A percentile compares a stretch with the other conserved stretches of the same genome.
These are phyloP conservation scores for Fusarium acutatum DNA, from an alignment of 2,329 filamentous ascomycete species.

Conservation along the genomic window DNA sequence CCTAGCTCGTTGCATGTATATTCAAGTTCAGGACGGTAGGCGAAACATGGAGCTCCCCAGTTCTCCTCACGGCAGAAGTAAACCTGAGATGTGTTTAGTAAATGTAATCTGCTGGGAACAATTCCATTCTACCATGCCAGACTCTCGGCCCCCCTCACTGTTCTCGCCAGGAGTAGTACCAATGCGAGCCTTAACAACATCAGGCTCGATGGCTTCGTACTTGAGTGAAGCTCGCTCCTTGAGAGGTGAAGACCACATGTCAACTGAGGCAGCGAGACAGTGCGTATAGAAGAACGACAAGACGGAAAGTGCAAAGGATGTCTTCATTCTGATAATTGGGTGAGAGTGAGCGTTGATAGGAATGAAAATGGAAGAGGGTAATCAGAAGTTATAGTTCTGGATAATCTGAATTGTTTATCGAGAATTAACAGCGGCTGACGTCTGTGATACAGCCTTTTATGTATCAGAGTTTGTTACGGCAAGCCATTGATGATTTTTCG, in stretches of 20 bases:
- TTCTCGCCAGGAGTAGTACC: conserved; percentile 31
- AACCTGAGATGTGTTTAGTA: conserved; percentile 27
- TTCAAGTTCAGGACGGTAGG: conserved; percentile 35
- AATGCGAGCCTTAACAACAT: conserved; percentile 34
- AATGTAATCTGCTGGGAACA: no score
- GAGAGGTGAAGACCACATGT: conserved; percentile 35
- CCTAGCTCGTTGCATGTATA: conserved; percentile 37
- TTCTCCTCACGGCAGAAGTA: conserved; percentile 42
- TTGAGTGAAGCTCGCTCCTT: conserved; percentile 13
- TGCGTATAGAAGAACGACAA: conserved; percentile 18
- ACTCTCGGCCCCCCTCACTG: conserved; percentile 13
- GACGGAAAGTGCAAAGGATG: conserved; percentile 1
- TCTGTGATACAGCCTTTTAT: conserved; percentile 14
- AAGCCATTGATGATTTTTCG: not conserved
- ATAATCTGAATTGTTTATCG: not conserved
- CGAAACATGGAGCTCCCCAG: conserved; percentile 38
- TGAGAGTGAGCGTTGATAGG: not conserved
- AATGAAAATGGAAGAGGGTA: not conserved
- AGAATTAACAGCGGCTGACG: not conserved
- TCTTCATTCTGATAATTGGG: conserved; percentile 29
- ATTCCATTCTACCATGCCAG: conserved; percentile 25
- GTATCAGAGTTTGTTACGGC: conserved; percentile 7
- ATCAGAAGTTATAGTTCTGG: not conserved
- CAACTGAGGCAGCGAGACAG: conserved; percentile 32
- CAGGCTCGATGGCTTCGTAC: conserved; percentile 28